Percentiles rank a stretch among this genome's conserved stretches.
Evolutionary conservation across 306 rosid species (phyloP).

Genomic region (Corylus heterophylla): DNA sequence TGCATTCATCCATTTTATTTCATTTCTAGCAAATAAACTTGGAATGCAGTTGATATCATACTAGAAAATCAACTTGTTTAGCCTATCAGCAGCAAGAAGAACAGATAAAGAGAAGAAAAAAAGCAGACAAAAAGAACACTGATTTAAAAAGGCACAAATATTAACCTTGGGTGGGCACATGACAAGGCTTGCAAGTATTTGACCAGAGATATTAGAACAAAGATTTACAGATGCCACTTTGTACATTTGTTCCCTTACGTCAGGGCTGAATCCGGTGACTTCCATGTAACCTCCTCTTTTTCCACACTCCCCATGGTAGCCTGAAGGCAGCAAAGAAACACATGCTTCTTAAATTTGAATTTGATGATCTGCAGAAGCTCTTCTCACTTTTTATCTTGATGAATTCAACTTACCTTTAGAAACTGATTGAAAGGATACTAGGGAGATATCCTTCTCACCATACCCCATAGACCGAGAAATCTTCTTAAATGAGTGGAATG

Average conservation of each 20-base stretch:
- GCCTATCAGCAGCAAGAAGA: not conserved
- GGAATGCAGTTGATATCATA: conserved; percentile 8
- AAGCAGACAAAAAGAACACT: not conserved
- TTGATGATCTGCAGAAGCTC: not conserved
- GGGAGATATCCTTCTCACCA: conserved; percentile 64
- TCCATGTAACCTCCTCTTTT: conserved; percentile 97
- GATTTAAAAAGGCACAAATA: conserved; percentile 12
- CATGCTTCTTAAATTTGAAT: conserved; percentile 7
- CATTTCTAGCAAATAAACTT: conserved; percentile 1
- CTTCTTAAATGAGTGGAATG: conserved; percentile 88
- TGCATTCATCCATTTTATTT: conserved; percentile 38
- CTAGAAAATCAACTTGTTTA: not conserved
- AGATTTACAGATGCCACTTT: conserved; percentile 89
- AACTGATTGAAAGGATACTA: conserved; percentile 86
- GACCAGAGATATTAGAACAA: conserved; percentile 89
- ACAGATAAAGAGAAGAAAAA: not conserved
- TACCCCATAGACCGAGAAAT: conserved; percentile 80
- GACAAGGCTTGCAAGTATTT: conserved; percentile 84
- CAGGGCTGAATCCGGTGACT: conserved; percentile 79
- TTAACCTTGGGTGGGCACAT: conserved; percentile 94
- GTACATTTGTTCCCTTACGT: conserved; percentile 82
- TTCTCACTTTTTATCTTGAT: not conserved
- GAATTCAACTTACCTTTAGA: conserved; percentile 65
- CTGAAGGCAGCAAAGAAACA: conserved; percentile 40
- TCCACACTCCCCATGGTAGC: conserved; percentile 90